A percentile compares a stretch with the other conserved stretches of the same genome.
Evolutionary conservation across 2,329 filamentous ascomycete species (phyloP).

Genomic region (Diplocarpon rosae): DNA sequence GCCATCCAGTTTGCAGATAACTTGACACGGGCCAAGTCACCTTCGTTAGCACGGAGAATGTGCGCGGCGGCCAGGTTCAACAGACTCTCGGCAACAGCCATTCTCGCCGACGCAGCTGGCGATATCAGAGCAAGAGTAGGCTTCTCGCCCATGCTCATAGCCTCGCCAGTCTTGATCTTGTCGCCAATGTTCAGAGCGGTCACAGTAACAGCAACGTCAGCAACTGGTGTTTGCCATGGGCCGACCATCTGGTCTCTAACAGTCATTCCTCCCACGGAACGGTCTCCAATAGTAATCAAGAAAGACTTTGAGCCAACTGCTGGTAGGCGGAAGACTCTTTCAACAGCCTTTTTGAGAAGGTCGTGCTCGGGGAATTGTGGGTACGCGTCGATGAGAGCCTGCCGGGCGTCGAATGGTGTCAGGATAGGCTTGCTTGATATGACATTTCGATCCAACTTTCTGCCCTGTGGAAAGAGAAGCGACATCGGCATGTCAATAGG

Average conservation of each 20-base stretch:
- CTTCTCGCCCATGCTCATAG: constrained; percentile 97
- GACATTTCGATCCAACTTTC: constrained; percentile 68
- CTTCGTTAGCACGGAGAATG: constrained; percentile 29
- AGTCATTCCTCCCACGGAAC: constrained; percentile 81
- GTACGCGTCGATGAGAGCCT: constrained; percentile 49
- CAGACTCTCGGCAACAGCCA: constrained; percentile 90
- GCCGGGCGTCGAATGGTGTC: constrained; percentile 57
- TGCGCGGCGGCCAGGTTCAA: constrained; percentile 85
- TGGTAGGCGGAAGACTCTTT: constrained; percentile 73
- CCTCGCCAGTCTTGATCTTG: constrained; percentile 74
- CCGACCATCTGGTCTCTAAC: constrained; percentile 92
- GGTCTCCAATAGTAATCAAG: constrained; percentile 91
- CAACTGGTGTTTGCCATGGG: constrained; percentile 88
- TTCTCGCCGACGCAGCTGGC: constrained; percentile 79
- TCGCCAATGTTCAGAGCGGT: constrained; percentile 58
- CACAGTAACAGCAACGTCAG: constrained; percentile 86
- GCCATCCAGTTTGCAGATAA: constrained; percentile 99
- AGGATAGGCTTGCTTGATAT: constrained; percentile 57
- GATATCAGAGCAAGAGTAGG: constrained; percentile 83
- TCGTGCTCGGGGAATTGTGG: constrained; percentile 27
- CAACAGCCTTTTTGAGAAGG: constrained; percentile 53
- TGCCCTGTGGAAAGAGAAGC: constrained; percentile 76
- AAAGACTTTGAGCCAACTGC: constrained; percentile 96
- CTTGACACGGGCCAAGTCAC: constrained; percentile 63
- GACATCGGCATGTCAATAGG: constrained; percentile 87